These are phyloP conservation scores for Porogramme epimiltina DNA, from an alignment of 1,284 basidiomycete genomes.

Conservation along the genomic window DNA sequence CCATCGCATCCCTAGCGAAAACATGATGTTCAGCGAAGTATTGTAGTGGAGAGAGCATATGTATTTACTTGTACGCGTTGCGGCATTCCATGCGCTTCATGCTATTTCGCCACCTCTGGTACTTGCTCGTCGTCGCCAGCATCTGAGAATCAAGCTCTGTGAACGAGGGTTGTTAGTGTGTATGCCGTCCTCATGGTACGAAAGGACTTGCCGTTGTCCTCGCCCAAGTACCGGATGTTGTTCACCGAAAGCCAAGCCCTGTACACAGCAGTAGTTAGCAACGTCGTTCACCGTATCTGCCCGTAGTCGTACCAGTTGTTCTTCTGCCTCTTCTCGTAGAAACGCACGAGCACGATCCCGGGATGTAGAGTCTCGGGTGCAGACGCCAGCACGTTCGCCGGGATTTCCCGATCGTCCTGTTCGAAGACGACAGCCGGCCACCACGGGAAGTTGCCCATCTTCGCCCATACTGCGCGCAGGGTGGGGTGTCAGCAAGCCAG, in stretches of 20 bases:
- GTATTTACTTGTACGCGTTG: constrained; percentile 32
- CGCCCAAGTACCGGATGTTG: constrained; percentile 42
- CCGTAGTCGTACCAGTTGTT: constrained; percentile 36
- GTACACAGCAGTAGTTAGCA: neutral
- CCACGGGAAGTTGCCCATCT: constrained; percentile 44
- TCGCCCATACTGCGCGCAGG: constrained; percentile 43
- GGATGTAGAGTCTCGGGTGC: constrained; percentile 15
- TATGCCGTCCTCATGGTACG: neutral
- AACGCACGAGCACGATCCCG: constrained; percentile 45
- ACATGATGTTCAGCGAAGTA: neutral
- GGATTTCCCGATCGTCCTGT: constrained; percentile 40
- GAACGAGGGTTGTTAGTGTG: neutral
- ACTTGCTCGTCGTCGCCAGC: constrained; percentile 29
- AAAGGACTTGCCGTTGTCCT: constrained; percentile 37
- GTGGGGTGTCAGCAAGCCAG: neutral
- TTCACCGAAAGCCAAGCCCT: constrained; percentile 43
- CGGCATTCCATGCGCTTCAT: constrained; percentile 31
- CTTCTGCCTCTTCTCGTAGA: constrained; percentile 47
- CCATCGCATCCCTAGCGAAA: constrained; percentile 15
- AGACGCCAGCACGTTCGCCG: constrained; percentile 33
- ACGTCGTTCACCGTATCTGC: neutral
- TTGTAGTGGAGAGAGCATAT: too few relatives aligned
- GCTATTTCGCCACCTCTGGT: constrained; percentile 32
- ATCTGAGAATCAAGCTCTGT: constrained; percentile 32
- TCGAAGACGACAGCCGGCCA: constrained; percentile 48